Evolutionary conservation across 805 yeast genomes (phyloP).

Genomic region (Candida gorgasii): DNA sequence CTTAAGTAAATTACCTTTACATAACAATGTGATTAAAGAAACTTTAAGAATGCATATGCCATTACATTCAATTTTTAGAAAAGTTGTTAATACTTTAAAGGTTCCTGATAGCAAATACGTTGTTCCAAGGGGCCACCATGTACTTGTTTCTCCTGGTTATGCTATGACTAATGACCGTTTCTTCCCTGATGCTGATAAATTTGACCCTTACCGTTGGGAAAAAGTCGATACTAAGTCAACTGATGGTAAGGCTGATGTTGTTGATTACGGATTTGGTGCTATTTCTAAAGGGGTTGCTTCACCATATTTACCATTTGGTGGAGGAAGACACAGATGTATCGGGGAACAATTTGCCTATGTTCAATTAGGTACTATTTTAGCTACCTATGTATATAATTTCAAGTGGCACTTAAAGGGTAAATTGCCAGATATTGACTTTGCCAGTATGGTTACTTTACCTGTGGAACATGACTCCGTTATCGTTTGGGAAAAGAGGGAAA

Average conservation of each 20-base stretch:
- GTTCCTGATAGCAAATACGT: constrained; percentile 78
- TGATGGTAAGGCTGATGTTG: constrained; percentile 34
- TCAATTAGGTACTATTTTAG: constrained; percentile 84
- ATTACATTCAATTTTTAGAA: constrained; percentile 91
- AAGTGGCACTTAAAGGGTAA: constrained; percentile 63
- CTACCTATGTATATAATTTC: constrained; percentile 71
- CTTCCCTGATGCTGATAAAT: constrained; percentile 74
- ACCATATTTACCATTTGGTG: constrained; percentile 97
- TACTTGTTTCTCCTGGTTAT: constrained; percentile 92
- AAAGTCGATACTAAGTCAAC: constrained; percentile 23
- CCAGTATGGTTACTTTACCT: constrained; percentile 93
- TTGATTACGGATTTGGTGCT: constrained; percentile 96
- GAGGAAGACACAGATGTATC: constrained; percentile 99
- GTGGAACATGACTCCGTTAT: constrained; percentile 65
- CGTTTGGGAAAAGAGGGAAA: constrained; percentile 67
- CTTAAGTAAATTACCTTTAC: constrained; percentile 75
- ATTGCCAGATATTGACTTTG: constrained; percentile 72
- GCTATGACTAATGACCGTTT: constrained; percentile 73
- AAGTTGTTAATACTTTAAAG: constrained; percentile 73
- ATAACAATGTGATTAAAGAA: constrained; percentile 85
- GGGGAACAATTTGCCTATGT: constrained; percentile 98
- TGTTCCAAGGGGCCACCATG: constrained; percentile 87
- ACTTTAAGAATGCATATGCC: constrained; percentile 96
- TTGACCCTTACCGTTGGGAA: constrained; percentile 88
- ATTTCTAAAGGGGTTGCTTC: constrained; percentile 94